phyloP scores from a whole-genome alignment of 805 yeast genomes.

The Grigorovia yakushimaensis region DNA sequence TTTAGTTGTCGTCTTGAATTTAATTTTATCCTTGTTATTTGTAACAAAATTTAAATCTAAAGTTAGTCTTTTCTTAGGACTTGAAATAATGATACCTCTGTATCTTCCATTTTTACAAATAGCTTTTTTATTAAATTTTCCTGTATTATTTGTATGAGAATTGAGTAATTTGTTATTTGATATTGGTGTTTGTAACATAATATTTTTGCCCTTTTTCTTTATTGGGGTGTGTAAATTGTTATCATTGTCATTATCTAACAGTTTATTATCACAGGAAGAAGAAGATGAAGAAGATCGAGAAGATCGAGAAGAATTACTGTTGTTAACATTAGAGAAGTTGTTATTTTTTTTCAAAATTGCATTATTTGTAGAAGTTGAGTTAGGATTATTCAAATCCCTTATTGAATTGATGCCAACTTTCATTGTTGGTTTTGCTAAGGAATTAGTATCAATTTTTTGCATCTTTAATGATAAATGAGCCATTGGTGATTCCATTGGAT shows the following conservation, averaged over 20 bases:
- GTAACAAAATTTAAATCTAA: not conserved
- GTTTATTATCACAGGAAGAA: not conserved
- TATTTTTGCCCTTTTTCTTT: constrained; percentile 1
- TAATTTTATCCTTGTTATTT: not conserved
- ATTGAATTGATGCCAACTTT: constrained; percentile 18
- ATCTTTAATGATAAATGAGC: constrained; percentile 28
- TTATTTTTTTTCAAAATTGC: not conserved
- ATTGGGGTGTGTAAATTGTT: not conserved
- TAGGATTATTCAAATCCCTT: not conserved
- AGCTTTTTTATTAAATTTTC: constrained; percentile 2
- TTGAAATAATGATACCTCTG: constrained; percentile 22
- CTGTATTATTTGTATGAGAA: not conserved
- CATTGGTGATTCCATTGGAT: constrained; percentile 30
- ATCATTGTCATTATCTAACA: not conserved
- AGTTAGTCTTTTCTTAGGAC: constrained; percentile 13
- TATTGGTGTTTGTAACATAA: constrained; percentile 1
- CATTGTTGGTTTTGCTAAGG: constrained; percentile 27
- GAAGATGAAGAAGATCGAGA: not conserved
- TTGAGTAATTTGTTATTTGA: not conserved
- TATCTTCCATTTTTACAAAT: constrained; percentile 18
- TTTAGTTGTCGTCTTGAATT: not conserved
- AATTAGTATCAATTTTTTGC: constrained; percentile 20
- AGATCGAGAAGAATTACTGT: not conserved
- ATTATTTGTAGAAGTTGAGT: not conserved
- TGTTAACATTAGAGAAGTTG: not conserved